Conservation (phyloP, 2,329 filamentous ascomycete species). For the Colletotrichum sp. region DNA sequence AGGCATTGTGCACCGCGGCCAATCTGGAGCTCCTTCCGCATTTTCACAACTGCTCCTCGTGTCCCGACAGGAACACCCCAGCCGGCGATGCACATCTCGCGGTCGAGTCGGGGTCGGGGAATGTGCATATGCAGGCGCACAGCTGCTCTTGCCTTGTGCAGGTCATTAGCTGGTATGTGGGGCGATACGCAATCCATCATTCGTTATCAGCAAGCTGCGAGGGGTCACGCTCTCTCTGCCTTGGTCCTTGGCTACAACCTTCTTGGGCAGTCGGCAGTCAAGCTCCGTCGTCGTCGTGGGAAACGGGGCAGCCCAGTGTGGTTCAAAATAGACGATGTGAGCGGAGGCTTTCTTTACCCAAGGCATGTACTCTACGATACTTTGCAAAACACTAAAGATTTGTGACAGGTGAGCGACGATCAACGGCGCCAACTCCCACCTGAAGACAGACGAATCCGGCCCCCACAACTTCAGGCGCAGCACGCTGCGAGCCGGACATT, state of each 20-base stretch:
- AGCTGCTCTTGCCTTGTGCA: neutral
- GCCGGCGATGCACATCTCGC: neutral
- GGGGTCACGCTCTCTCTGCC: neutral
- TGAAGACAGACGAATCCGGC: constrained; percentile 2
- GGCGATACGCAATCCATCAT: neutral
- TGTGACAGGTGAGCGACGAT: constrained; percentile 15
- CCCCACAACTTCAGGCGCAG: constrained; percentile 20
- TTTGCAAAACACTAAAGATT: neutral
- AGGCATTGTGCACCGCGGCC: neutral
- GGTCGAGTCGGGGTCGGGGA: neutral
- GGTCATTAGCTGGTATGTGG: neutral
- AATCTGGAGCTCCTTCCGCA: neutral
- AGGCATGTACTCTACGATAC: neutral
- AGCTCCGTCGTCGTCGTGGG: neutral
- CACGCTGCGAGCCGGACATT: constrained; percentile 1
- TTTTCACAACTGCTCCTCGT: neutral
- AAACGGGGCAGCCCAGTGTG: neutral
- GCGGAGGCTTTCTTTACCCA: neutral
- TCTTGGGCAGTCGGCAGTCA: neutral
- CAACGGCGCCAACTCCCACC: constrained; percentile 13
- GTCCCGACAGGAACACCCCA: neutral
- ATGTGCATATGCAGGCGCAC: neutral
- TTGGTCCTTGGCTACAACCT: neutral
- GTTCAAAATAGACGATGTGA: neutral
- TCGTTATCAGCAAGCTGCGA: neutral